Base-by-base conservation (phyloP, 441 rosid species). In the Isatis lusitanica region DNA sequence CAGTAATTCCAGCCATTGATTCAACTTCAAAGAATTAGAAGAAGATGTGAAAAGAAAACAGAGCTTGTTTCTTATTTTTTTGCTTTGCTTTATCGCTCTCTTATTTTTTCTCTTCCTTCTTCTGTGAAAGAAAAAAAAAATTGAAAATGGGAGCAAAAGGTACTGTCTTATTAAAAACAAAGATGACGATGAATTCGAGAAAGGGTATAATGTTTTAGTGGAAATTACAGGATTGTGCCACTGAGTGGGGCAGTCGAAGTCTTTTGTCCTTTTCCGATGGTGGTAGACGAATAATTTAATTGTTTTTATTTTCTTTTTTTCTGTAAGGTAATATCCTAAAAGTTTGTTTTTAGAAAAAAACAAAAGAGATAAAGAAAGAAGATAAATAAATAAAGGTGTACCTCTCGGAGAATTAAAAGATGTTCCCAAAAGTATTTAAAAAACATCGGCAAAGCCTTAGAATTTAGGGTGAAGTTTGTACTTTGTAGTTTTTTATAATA, bases 1-100 rank as follows among this genome's bases (percentile, higher is more conserved):
- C 86, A 77, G 70, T 73, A 61, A 83, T 78, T 74, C 86, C 91
- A 87, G 83, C 93, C 96, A 92, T 90, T 78, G 80, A 30, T 53
- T 55, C 10, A 38, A 28, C 12, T 57, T 52, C 6, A 68, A 68
- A 16, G 31, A 57, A 24, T 2, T 6, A 36, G 17, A 1, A 47
- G n/a, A 62, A 46, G 3, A 18, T 6, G 18, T 21, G 18, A 63
- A 50, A 58, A 58, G 28, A 12, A 55, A 57, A 30, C 33, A 70
- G 56, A 63, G 70, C 39, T 47, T 38, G 7, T 28, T 58, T 69
- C 6, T 31, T 50, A 26, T 30, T 6, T 30, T 6, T 16, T 17
- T 39, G 63, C 7, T 24, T 7, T 35, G 56, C 67, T 72, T 48
- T 60, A 21, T 70, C 2, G 38, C 50, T 52, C 50, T 68, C 9